Percentiles rank a stretch among this genome's conserved stretches.
phyloP scores from a whole-genome alignment of 2,329 filamentous ascomycete species.

The Leptographium procerum region DNA sequence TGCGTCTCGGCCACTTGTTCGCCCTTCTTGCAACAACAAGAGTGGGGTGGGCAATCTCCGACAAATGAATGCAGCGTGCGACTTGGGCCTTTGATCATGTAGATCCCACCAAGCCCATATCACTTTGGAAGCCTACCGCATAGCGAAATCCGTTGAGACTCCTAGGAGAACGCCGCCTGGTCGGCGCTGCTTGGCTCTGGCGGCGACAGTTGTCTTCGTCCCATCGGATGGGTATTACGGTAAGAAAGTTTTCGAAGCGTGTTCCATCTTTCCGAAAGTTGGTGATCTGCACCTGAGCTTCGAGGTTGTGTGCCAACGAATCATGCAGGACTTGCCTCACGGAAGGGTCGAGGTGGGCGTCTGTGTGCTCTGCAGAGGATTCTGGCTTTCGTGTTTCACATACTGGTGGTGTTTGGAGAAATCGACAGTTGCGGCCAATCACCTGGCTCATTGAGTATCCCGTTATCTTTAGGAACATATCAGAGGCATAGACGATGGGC shows the following conservation, averaged over 20 bases:
- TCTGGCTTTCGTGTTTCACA: background rate
- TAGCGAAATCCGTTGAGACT: background rate
- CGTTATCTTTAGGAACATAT: slow-evolving; percentile 67
- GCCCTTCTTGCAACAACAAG: too few species aligned
- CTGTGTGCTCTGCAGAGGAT: background rate
- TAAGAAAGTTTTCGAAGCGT: slow-evolving; percentile 69
- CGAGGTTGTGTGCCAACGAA: slow-evolving; percentile 31
- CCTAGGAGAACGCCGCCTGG: background rate
- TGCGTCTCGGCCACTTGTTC: too few species aligned
- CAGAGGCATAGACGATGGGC: slow-evolving; percentile 76
- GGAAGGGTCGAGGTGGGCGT: slow-evolving; percentile 55
- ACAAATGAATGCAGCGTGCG: too few species aligned
- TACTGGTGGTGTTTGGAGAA: slow-evolving; percentile 58
- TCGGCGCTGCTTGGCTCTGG: background rate
- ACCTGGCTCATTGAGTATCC: slow-evolving; percentile 68
- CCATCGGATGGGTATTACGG: slow-evolving; percentile 71
- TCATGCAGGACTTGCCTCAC: slow-evolving; percentile 44
- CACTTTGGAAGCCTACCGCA: background rate
- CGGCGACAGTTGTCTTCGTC: slow-evolving; percentile 36
- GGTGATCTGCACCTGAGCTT: slow-evolving; percentile 45
- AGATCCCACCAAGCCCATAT: background rate
- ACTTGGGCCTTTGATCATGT: too few species aligned
- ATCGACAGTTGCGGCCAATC: slow-evolving; percentile 71
- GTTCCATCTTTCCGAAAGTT: slow-evolving; percentile 78
- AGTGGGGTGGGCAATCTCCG: too few species aligned